Evolutionary conservation across 495 filamentous ascomycete genomes (phyloP).

Genomic region (Penicillium fimorum): DNA sequence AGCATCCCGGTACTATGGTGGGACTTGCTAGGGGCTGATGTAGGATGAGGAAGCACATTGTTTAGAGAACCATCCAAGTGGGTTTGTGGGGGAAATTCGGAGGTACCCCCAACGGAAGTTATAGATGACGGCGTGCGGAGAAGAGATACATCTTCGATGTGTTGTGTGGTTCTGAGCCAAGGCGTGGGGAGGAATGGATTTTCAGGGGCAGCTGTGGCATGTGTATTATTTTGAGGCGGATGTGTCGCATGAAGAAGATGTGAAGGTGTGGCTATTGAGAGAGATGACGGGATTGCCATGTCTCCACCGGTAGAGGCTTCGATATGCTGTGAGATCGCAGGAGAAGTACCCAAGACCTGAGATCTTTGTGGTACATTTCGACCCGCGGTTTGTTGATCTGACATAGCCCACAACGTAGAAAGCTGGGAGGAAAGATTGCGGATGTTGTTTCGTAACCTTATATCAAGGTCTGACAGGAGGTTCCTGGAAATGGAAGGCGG

Average conservation of each 20-base stretch:
- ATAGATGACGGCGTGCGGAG: slow-evolving; percentile 37
- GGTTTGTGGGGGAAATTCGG: slow-evolving; percentile 23
- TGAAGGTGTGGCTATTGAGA: slow-evolving; percentile 10
- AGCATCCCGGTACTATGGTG: slow-evolving; percentile 24
- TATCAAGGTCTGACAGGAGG: slow-evolving; percentile 27
- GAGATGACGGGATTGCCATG: slow-evolving; percentile 2
- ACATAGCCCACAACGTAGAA: slow-evolving; percentile 30
- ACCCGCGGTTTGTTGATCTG: slow-evolving; percentile 11
- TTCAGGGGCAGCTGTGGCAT: slow-evolving; percentile 3
- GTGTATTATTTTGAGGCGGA: slow-evolving; percentile 3
- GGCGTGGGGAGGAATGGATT: slow-evolving; percentile 30
- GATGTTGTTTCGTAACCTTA: slow-evolving; percentile 31
- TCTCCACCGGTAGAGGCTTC: slow-evolving; percentile 12
- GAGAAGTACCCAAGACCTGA: slow-evolving; percentile 10
- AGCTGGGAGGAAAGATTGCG: slow-evolving; percentile 36
- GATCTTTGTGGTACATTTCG: slow-evolving; percentile 4
- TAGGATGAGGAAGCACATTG: slow-evolving; percentile 20
- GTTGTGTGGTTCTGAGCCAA: slow-evolving; percentile 34
- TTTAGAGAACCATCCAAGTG: slow-evolving; percentile 20
- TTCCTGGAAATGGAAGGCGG: slow-evolving; percentile 12
- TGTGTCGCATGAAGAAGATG: slow-evolving; percentile 13
- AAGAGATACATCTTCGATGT: slow-evolving; percentile 31
- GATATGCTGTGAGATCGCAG: slow-evolving; percentile 14
- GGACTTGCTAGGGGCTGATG: slow-evolving; percentile 26
- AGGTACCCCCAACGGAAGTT: slow-evolving; percentile 24